Evolutionary conservation across 169 alveolate genomes (phyloP).

Genomic region (Eimeria zaria): DNA sequence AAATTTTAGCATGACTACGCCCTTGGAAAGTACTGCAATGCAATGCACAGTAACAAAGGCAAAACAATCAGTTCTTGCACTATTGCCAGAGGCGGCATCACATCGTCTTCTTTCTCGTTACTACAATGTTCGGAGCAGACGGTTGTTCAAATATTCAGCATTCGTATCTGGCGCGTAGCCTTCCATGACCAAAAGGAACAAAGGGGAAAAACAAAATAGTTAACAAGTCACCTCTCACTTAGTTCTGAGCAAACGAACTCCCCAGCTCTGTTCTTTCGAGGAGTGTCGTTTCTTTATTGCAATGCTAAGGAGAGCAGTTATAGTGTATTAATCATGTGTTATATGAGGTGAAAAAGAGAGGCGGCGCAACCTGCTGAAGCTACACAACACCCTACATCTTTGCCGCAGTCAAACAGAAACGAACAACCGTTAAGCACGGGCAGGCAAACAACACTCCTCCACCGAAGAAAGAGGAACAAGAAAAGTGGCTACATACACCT

Average conservation of each 20-base stretch:
- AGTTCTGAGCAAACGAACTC: not conserved
- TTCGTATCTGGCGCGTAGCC: not conserved
- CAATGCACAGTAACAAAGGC: not conserved
- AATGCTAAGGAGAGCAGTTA: not conserved
- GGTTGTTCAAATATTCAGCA: not conserved
- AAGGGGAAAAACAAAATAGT: not conserved
- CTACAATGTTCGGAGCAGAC: not conserved
- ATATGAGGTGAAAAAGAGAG: not conserved
- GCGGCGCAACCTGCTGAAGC: not conserved
- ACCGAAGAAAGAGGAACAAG: not conserved
- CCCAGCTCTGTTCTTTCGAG: too few relatives aligned
- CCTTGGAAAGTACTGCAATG: not conserved
- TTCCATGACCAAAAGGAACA: not conserved
- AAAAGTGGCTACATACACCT: not conserved
- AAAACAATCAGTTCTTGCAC: not conserved
- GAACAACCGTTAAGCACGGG: not conserved
- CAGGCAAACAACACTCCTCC: not conserved
- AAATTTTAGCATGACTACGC: not conserved
- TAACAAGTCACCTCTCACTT: not conserved
- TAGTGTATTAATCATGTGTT: not conserved
- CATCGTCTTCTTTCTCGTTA: not conserved
- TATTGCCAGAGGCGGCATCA: not conserved
- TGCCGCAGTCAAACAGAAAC: not conserved
- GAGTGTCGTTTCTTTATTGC: not conserved
- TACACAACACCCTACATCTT: not conserved